Base-by-base conservation (phyloP, 192 early-diverging fungal species). In the Linnemannia exigua region DNA sequence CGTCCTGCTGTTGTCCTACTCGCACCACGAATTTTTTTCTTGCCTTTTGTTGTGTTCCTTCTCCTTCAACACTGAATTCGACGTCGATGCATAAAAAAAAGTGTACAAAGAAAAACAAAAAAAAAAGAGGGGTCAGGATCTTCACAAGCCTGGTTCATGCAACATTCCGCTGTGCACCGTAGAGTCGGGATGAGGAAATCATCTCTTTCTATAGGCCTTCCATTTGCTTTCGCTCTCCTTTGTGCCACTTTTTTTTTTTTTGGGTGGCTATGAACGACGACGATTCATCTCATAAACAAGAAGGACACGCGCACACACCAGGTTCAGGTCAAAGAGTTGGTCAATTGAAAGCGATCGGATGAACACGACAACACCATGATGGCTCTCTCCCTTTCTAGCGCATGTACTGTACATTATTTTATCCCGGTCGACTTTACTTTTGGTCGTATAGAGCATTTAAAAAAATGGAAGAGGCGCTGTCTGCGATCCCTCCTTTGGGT, bases 41-140 rank as follows among this genome's bases (percentile, higher is more conserved):
- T n/a, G 8, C n/a, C 22, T 3, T 17, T 12, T 31, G 9, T 31
- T 11, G 25, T 12, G n/a, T 31, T 63, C 12, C 58, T 14, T 31
- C 14, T 12, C 28, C 25, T 25, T 63, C 0, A 31, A 33, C 28
- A 63, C 52, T n/a, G 52, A 25, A n/a, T 25, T 54, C 52, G n/a
- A n/a, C 41, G 41, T 44, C 41, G 41, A 6, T 9, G 58, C 58
- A 63, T 63, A 63, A 63, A 31, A 63, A 63, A 31, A 63, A 44
- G 41, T 44, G 41, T 52, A 52, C 51, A 22, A 5, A 22, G 5
- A 58, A 9, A 31, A 61, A 22, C 47, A 52, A 5, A 58, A 6
- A 63, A 61, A 61, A 61, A 63, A 63, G 58, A 63, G 28, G 58
- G 58, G 58, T 63, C 58, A 63, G 58, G 28, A 63, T 63, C 58